Percentiles rank a stretch among this genome's conserved stretches.
These are phyloP conservation scores for Pseudonitzschia delicatissima DNA, from an alignment of 108 stramenopile genomes.

Conservation along the genomic window DNA sequence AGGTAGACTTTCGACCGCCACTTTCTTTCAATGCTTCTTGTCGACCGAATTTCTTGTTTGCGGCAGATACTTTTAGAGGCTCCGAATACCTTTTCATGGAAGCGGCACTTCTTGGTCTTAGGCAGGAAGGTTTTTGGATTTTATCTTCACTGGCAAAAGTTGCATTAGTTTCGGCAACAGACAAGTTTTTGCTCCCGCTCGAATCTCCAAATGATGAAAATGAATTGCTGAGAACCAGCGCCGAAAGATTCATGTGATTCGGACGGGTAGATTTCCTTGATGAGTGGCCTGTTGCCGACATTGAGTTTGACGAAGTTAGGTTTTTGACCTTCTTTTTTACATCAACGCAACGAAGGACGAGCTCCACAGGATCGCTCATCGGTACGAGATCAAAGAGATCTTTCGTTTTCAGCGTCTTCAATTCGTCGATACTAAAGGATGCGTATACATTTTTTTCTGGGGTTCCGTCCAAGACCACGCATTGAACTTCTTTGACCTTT, in stretches of 20 bases:
- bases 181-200: neutral
- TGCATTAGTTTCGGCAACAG: too few relatives aligned
- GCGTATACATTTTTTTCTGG: neutral
- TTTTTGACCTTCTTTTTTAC: neutral
- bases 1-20: too few relatives aligned
- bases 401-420: constrained; percentile 7
- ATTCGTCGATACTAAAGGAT: constrained; percentile 1
- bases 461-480: constrained; percentile 4
- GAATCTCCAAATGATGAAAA: neutral
- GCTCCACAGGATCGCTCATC: constrained; percentile 5
- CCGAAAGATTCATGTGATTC: constrained; percentile 14
- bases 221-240: too few relatives aligned
- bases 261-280: too few relatives aligned
- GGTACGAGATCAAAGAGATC: constrained; percentile 7
- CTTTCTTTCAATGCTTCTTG: too few relatives aligned
- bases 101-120: too few relatives aligned
- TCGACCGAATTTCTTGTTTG: too few relatives aligned
- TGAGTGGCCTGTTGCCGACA: too few relatives aligned
- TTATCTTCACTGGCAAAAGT: too few relatives aligned
- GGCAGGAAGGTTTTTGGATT: too few relatives aligned
- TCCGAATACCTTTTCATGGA: too few relatives aligned
- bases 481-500: constrained; percentile 13
- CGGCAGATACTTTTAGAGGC: too few relatives aligned
- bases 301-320: neutral
- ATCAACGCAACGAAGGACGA: constrained; percentile 5